Conservation (phyloP, 1,284 basidiomycete genomes). For the Pseudozyma sp. region DNA sequence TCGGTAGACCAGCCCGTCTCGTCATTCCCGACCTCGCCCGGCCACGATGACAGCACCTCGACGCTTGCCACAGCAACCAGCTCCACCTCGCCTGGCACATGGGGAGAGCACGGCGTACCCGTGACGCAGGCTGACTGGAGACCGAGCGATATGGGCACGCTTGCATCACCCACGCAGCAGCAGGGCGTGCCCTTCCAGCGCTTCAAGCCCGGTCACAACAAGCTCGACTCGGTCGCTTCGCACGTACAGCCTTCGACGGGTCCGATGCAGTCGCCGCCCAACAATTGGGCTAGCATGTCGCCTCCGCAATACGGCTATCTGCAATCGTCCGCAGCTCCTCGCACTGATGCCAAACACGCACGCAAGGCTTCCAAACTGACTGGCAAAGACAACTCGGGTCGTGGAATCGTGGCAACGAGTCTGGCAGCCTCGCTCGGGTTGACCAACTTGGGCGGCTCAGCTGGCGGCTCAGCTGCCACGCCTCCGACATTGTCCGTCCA, state of each 20-base stretch:
- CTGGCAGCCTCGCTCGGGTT: conserved; percentile 34
- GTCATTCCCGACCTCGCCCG: conserved; percentile 27
- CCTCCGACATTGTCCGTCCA: conserved; percentile 11
- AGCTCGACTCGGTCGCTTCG: conserved; percentile 27
- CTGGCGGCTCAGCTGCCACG: conserved; percentile 13
- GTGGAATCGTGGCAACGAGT: conserved; percentile 28
- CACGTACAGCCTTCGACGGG: conserved; percentile 32
- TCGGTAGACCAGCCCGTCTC: conserved; percentile 28
- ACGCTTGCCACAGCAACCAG: conserved; percentile 19
- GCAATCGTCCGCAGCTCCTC: conserved; percentile 16
- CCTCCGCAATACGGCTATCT: conserved; percentile 31
- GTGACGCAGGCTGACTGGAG: conserved; percentile 38
- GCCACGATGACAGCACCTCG: conserved; percentile 38
- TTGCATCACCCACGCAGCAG: conserved; percentile 33
- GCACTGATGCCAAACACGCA: conserved; percentile 25
- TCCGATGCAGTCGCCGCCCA: conserved; percentile 23
- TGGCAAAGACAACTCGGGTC: conserved; percentile 29
- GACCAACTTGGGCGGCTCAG: conserved; percentile 22
- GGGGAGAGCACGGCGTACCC: conserved; percentile 57
- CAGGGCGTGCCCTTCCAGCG: conserved; percentile 24
- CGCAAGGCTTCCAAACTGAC: conserved; percentile 53
- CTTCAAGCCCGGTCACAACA: conserved; percentile 28
- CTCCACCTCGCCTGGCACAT: conserved; percentile 36
- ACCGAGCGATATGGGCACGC: conserved; percentile 58
- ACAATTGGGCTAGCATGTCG: conserved; percentile 42